Evolutionary conservation across 805 yeast genomes (phyloP).

Genomic region (Ogataea allantospora): DNA sequence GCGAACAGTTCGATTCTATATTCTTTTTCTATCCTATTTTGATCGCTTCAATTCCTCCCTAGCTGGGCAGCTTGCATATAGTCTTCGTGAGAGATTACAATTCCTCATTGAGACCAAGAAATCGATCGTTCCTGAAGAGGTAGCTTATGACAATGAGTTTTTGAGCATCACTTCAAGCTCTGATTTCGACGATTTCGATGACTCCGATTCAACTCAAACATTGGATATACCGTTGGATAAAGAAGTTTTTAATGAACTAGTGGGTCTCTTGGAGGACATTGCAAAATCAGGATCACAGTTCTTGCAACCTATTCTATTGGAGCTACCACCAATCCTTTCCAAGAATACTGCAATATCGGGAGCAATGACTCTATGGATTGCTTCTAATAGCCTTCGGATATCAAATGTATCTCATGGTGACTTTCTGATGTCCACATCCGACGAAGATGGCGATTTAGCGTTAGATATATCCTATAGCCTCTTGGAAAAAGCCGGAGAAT

Average conservation of each 20-base stretch:
- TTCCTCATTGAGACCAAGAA: constrained; percentile 5
- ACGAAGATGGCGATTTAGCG: constrained; percentile 13
- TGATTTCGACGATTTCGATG: neutral
- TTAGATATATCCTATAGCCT: constrained; percentile 24
- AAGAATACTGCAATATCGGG: neutral
- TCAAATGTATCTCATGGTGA: neutral
- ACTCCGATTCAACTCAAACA: neutral
- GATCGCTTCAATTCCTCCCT: constrained; percentile 6
- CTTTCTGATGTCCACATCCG: constrained; percentile 1
- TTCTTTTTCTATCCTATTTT: constrained; percentile 8
- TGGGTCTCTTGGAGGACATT: neutral
- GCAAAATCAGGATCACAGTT: neutral
- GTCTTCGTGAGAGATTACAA: constrained; percentile 17
- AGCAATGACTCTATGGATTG: constrained; percentile 7
- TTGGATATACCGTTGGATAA: neutral
- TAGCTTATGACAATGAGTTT: constrained; percentile 24
- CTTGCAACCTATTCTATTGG: neutral
- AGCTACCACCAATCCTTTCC: neutral
- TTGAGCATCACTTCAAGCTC: constrained; percentile 16
- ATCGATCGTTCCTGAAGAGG: neutral
- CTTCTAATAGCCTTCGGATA: neutral
- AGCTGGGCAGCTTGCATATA: constrained; percentile 7
- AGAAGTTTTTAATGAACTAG: constrained; percentile 1
- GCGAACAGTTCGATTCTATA: constrained; percentile 13
- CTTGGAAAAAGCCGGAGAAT: constrained; percentile 41